These are phyloP conservation scores for Chondrostereum purpureum DNA, from an alignment of 1,284 basidiomycete species.

Conservation along the genomic window DNA sequence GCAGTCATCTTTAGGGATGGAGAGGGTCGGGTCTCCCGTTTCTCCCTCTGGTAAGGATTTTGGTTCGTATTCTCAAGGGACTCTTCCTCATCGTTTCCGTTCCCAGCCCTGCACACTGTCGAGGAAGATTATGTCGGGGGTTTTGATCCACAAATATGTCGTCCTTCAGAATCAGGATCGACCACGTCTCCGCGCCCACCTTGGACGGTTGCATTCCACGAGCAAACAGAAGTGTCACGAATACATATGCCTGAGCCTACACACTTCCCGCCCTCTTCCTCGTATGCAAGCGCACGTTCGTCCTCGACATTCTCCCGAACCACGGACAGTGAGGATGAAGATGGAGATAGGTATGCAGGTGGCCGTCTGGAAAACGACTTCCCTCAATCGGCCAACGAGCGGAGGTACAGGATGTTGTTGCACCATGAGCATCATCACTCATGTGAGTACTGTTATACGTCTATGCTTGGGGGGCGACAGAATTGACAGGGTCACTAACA, in stretches of 20 bases:
- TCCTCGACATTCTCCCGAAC: constrained; percentile 22
- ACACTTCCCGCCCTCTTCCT: constrained; percentile 23
- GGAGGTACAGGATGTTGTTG: constrained; percentile 49
- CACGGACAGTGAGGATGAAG: constrained; percentile 18
- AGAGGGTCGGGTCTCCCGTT: too few species aligned
- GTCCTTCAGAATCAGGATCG: too few species aligned
- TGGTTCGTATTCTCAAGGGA: too few species aligned
- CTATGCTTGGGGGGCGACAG: constrained; percentile 1
- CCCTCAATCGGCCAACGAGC: constrained; percentile 38
- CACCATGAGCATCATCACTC: constrained; percentile 65
- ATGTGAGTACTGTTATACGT: constrained; percentile 34
- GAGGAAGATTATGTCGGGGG: too few species aligned
- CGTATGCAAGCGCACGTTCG: constrained; percentile 22
- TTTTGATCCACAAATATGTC: too few species aligned
- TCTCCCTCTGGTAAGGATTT: constrained; percentile 13
- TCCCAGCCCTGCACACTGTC: too few species aligned
- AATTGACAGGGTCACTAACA: constrained; percentile 23
- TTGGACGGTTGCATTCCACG: too few species aligned
- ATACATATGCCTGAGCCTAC: constrained; percentile 22
- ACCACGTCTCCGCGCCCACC: too few species aligned
- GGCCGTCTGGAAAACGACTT: constrained; percentile 33
- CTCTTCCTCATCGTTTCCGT: too few species aligned
- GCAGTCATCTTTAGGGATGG: too few species aligned
- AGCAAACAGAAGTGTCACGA: too few species aligned
- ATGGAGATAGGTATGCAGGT: constrained; percentile 7